Base-by-base conservation (phyloP, 1,284 basidiomycete species). In the Neolentinus lepideus region DNA sequence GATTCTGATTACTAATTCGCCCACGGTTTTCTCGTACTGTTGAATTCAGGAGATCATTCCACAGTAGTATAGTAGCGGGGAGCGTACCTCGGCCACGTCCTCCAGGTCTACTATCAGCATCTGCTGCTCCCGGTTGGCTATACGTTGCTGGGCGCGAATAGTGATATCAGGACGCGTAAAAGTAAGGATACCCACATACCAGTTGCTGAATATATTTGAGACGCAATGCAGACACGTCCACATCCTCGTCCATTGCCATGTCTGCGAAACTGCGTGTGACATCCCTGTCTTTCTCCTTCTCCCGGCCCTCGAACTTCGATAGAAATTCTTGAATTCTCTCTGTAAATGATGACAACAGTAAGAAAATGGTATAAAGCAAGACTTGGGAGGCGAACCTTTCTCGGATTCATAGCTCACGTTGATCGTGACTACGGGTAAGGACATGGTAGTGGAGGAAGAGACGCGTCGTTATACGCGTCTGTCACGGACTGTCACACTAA, bases 71-170 rank as follows among this genome's bases (percentile, higher is more conserved):
- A 16, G 26, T 56, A 27, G 33, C 57, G 56, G 25, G 52, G 21
- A 57, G 52, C 79, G 61, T 63, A 85, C 90, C 63, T 80, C 77
- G 57, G 78, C 74, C 26, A 95, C 73, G 67, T 95, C 92, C 66
- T 93, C 90, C 27, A 95, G 70, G 60, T 93, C 90, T 61, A 95
- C 82, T 46, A 84, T 74, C 16, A 95, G 75, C 79, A 88, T 88
- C 61, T 92, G 83, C 67, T 94, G 90, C 58, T 96, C 90, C 48
- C 96, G 83, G 71, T 99, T 97, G 53, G 95, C 92, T 59, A 99
- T 89, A 54, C 80, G 80, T 88, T 95, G 91, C 90, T 94, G 58
- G 19, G 62, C 22, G 60, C 59, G 60, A 56, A 52, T 22, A 29
- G 54, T 67, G 57, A 69, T 60, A 54, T 62, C 66, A 59, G 57